Percentiles rank a stretch among this genome's conserved stretches.
Conservation (phyloP, 1,284 basidiomycete species). For the Neonothopanus nambi region DNA sequence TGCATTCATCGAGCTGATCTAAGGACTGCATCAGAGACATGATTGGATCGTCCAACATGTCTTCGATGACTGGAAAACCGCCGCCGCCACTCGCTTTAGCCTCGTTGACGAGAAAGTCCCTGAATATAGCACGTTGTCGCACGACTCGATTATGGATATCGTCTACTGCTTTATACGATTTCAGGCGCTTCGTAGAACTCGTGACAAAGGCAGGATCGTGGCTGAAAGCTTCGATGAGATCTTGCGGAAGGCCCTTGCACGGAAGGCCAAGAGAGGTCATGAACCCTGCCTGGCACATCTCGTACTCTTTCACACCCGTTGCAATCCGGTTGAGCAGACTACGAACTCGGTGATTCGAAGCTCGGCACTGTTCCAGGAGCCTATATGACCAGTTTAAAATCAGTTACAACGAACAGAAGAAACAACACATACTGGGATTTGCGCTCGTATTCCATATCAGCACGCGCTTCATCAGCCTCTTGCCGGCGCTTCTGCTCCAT, state of each 20-base stretch:
- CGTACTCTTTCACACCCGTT: slow-evolving; percentile 60
- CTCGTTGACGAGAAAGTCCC: slow-evolving; percentile 42
- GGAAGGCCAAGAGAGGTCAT: slow-evolving; percentile 47
- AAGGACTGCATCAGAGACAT: slow-evolving; percentile 46
- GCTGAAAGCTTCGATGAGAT: slow-evolving; percentile 68
- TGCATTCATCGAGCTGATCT: slow-evolving; percentile 44
- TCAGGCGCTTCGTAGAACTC: slow-evolving; percentile 53
- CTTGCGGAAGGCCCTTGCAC: slow-evolving; percentile 52
- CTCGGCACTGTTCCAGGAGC: slow-evolving; percentile 53
- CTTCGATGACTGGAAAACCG: slow-evolving; percentile 31
- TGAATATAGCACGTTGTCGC: slow-evolving; percentile 58
- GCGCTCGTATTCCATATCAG: slow-evolving; percentile 56
- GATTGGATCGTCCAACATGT: slow-evolving; percentile 57
- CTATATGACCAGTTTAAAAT: slow-evolving; percentile 33
- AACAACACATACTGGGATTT: slow-evolving; percentile 54
- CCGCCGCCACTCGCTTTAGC: background rate
- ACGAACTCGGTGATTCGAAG: slow-evolving; percentile 65
- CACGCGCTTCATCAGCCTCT: slow-evolving; percentile 49
- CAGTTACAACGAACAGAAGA: slow-evolving; percentile 14
- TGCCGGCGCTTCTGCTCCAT: slow-evolving; percentile 35
- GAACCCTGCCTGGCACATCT: slow-evolving; percentile 52
- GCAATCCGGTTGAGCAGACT: slow-evolving; percentile 67
- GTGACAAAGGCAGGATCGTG: slow-evolving; percentile 76
- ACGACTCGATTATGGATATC: slow-evolving; percentile 63
- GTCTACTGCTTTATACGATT: slow-evolving; percentile 69